Base-by-base conservation (phyloP, 75 land plant species). In the Picea glauca region DNA sequence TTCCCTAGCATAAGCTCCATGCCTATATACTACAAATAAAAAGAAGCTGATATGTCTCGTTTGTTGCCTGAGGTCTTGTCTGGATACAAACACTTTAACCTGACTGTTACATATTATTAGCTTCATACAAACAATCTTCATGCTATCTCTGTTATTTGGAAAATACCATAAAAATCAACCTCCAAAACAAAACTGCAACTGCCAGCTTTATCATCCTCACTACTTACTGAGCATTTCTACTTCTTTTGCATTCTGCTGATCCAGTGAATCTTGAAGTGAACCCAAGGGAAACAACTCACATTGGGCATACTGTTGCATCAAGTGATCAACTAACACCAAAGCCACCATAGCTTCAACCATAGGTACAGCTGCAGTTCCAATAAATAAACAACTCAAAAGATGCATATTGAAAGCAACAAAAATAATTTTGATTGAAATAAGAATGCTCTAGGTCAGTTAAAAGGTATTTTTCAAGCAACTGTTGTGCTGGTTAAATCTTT, bases 281-380 rank as follows among this genome's bases (percentile, higher is more conserved):
- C 91, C 87, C 26, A 82, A 57, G 5, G 98, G 96, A 15, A 98
- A 90, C 58, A 98, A 65, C 62, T 90, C 83, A 63, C 96, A 90
- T 79, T 98, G 99, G 1, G 96, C 98, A 78, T 86, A 87, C 59
- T 98, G 95, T 74, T 91, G 94, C 92, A 98, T 91, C 81, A 98
- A 78, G 65, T 93, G 96, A 80, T 98, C 96, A 13, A 88, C 85
- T 60, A 98, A 89, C 43, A 98, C 99, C 77, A 98, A 77, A 4
- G 99, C 98, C 38, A 89, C 96, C 98, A 93, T 90, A 6, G 99
- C 93, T 85, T 98, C 99, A 57, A 98, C 98, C 99, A 98, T 93
- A 17, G 98, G 98, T 20, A 98, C 99, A 76, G 99, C 99, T 98
- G 86, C 85, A 84, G 23, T 13, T 74, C n/a, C 59, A 72, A 2